Base-by-base conservation (phyloP, 805 yeast genomes). In the Lipomyces starkeyi region DNA sequence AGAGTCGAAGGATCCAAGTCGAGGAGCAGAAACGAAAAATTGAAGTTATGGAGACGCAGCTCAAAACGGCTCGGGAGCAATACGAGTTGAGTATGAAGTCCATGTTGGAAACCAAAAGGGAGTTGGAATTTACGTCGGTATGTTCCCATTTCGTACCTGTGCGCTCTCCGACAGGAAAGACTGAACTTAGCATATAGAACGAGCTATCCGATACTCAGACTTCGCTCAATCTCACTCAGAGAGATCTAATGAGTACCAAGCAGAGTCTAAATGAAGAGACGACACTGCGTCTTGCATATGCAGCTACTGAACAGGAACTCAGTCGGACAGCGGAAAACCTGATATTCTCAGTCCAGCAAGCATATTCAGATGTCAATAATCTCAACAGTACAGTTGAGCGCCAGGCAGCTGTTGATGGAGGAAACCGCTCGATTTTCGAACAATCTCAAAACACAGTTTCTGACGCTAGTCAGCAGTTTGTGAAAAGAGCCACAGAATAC, bases 11-110 rank as follows among this genome's bases (percentile, higher is more conserved):
- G 27, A 81, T 85, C 4, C 78, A 82, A 64, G 80, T 83, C 14
- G 86, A 81, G 35, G 89, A 86, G 66, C 86, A 84, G 69, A 82
- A 83, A 64, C 76, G 83, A 3, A 80, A 81, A 65, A 78, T 85
- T 9, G 82, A 81, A 53, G 82, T 83, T 1, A 77, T 85, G 68
- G 87, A 85, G 62, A 82, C 82, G 34, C 87, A 84, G 71, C 78
- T 83, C 32, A 79, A 76, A 59, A 78, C 78, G 34, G 75, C 82
- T 56, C 81, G 85, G 63, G 78, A 75, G 6, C 81, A 82, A 58
- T 78, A 78, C 66, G 86, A 83, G 35, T 75, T 74, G 35, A 80
- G 79, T 60, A 70, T 77, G 58, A 74, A 74, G 32, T 68, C 76
- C 17, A 73, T 77, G 37, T 73, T 69, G 29, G 72, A 73, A 6